A percentile compares a stretch with the other conserved stretches of the same genome.
Conservation (phyloP, 1,139 yeast genomes). For the Pichia sp. region DNA sequence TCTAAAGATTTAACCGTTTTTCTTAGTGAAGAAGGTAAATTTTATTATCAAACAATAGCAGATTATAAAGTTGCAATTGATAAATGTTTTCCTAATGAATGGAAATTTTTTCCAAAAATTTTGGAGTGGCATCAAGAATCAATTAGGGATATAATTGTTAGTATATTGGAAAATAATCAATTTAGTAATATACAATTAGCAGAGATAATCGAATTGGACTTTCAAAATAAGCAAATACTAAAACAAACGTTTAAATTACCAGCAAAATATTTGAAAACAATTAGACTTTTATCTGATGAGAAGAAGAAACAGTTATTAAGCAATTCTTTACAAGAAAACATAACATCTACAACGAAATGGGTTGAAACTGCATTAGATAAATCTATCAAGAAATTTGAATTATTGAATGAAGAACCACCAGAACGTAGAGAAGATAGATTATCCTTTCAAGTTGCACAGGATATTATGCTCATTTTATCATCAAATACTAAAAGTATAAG, state of each 20-base stretch:
- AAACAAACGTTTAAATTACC: conserved; percentile 39
- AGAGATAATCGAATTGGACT: conserved; percentile 56
- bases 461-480: conserved; percentile 22
- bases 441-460: conserved; percentile 27
- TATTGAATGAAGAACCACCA: conserved; percentile 23
- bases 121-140: conserved; percentile 65
- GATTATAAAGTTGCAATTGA: conserved; percentile 55
- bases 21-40: conserved; percentile 58
- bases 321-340: conserved; percentile 23
- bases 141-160: conserved; percentile 53
- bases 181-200: conserved; percentile 17
- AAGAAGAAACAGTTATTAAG: conserved; percentile 21
- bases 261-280: conserved; percentile 29
- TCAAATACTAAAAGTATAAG: conserved; percentile 24
- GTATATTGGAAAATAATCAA: conserved; percentile 21
- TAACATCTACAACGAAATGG: conserved; percentile 24
- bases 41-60: conserved; percentile 77
- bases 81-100: conserved; percentile 52
- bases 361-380: conserved; percentile 22
- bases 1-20: conserved; percentile 46
- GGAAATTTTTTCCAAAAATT: conserved; percentile 64
- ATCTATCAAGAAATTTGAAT: conserved; percentile 20
- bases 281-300: conserved; percentile 18
- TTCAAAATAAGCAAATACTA: conserved; percentile 52
- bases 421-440: conserved; percentile 22